phyloP scores from a whole-genome alignment of 306 rosid species.

The Ceratonia siliqua region DNA sequence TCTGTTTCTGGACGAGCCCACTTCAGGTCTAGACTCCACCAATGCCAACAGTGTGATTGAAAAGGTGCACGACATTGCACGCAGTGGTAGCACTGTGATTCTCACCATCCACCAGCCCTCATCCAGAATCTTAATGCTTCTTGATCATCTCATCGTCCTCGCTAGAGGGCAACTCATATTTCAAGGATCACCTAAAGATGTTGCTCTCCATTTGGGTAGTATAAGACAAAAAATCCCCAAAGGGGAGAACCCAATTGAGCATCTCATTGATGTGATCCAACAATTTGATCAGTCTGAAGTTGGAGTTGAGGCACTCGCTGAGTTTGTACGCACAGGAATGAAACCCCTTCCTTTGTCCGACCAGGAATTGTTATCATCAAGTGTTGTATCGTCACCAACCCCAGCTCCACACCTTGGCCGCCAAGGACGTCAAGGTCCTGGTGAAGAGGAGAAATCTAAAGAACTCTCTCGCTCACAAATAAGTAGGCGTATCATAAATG shows the following conservation, averaged over 20 bases:
- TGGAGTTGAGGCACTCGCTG: constrained; percentile 66
- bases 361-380: constrained; percentile 33
- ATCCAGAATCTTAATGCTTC: constrained; percentile 67
- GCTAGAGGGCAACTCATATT: constrained; percentile 90
- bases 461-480: constrained; percentile 45
- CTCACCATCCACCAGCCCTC: constrained; percentile 95
- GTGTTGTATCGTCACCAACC: constrained; percentile 36
- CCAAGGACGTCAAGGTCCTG: background rate
- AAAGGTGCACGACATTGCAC: constrained; percentile 78
- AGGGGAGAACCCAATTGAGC: constrained; percentile 72
- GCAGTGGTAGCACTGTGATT: constrained; percentile 81
- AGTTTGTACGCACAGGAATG: constrained; percentile 67
- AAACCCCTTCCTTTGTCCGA: constrained; percentile 59
- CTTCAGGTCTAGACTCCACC: constrained; percentile 89
- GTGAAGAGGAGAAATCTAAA: constrained; percentile 10
- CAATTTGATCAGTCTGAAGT: constrained; percentile 62
- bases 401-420: constrained; percentile 7
- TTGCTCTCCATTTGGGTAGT: constrained; percentile 48
- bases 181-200: constrained; percentile 77
- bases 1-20: constrained; percentile 87
- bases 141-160: constrained; percentile 77
- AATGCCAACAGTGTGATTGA: constrained; percentile 83
- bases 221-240: constrained; percentile 65
- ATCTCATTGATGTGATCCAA: constrained; percentile 75
- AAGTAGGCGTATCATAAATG: constrained; percentile 31